Evolutionary conservation across 2,329 filamentous ascomycete genomes (phyloP), one percentile per base, ranked within the genome.

Genomic region (Venturia pyrina): DNA sequence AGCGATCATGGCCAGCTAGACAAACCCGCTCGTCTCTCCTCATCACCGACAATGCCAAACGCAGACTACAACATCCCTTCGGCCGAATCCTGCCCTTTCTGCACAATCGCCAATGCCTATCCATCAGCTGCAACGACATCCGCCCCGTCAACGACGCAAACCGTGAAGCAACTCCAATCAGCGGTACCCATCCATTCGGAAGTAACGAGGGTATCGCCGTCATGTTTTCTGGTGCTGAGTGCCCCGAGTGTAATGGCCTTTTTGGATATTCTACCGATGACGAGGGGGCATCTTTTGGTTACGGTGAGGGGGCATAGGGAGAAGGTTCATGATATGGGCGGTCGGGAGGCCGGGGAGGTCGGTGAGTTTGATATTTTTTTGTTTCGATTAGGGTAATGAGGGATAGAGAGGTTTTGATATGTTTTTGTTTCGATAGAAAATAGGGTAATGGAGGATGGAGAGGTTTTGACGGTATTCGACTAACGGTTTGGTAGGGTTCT

Each of bases 201-300:
- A 19, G 68, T 73, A 50, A 68, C 71, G 63, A 71, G 71, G 69
- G 72, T 77, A 68, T 66, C 70, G 72, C 72, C 77, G 70, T 75
- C 76, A 69, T 77, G 75, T 64, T 79, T 84, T 71, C 73, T 97
- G 40, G 84, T 97, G 41, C 84, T 97, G 67, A 90, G 90, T 2
- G 95, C 90, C 0, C 86, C 86, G 1, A 76, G 87, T 68, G 85
- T 95, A 37, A 79, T 98, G 68, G 92, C 92, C 53, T 98, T 98
- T 77, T 83, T 98, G 71, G 93, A 98, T 78, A 96, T 97, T 72
- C 85, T 96, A 80, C 95, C 95, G 0, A 85, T 98, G 63, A 89
- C 90, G 0, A 81, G 81, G 0, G 93, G 93, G 1, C 93, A 98
- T 80, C 77, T 97, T 7, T 83, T 98, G 0, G 83, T 98, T 43